Base-by-base conservation (phyloP, 805 yeast species). In the Priceomyces carsonii region DNA sequence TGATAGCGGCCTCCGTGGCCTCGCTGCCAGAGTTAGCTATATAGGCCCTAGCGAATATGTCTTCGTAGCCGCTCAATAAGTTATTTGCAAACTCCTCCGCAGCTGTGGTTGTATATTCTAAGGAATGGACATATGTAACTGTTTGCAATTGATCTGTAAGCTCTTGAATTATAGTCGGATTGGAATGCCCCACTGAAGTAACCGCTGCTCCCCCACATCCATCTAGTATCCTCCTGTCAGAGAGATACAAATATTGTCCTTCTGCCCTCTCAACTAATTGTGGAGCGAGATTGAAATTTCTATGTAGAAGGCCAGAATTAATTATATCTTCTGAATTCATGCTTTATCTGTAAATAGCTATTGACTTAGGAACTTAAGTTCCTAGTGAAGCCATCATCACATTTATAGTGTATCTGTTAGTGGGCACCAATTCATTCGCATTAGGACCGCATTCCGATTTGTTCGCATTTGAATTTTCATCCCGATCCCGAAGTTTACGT, bases 21-120 rank as follows among this genome's bases (percentile, higher is more conserved):
- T 61, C 65, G 31, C 89, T 73, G 34, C 95, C 95, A 2, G 86
- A 77, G 47, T 82, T 82, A 44, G 79, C 74, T 42, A 85, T 61
- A 30, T 66, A 40, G 9, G 69, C 74, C 17, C 70, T 58, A 3
- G 56, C 44, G 21, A 29, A 13, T 8, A 6, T 16, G 19, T 29
- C 13, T 18, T 29, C 14, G 3, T 13, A 29, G 14, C 14, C 14
- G 5, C 19, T 24, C 40, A 67, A 69, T 6, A 59, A 67, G 26
- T 56, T 61, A 34, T 63, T 50, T 18, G 73, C 64, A 33, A 73
- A 49, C 6, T 60, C 66, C 41, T 72, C 77, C 18, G 75, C 66
- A 7, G 51, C 35, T 23, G 55, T 52, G 43, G 61, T 69, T 9
- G 72, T 55, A 49, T 69, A 72, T 9, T 61, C 58, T 10, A 62